Evolutionary conservation across 306 rosid species (phyloP).

Genomic region (Castanospermum australe): DNA sequence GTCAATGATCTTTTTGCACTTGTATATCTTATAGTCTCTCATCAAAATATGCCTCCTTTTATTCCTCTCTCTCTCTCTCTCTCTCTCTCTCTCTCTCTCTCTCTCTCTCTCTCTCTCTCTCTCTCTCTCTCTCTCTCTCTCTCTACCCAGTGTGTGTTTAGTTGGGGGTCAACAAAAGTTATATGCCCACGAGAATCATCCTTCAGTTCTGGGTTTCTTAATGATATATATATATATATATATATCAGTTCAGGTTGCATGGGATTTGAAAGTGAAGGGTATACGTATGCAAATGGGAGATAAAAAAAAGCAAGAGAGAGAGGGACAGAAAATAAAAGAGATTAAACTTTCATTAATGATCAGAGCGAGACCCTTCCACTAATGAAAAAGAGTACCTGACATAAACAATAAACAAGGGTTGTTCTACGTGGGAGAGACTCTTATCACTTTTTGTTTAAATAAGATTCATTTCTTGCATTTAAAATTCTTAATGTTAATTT

Average conservation of each 20-base stretch:
- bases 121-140: too few species aligned
- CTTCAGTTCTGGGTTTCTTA: not conserved
- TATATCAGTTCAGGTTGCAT: not conserved
- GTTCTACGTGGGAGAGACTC: not conserved
- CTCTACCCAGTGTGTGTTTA: not conserved
- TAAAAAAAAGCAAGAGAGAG: conserved; percentile 4
- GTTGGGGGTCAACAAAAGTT: conserved; percentile 36
- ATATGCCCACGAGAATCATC: conserved; percentile 25
- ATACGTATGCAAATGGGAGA: not conserved
- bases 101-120: too few species aligned
- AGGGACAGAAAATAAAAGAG: not conserved
- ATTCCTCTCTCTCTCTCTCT: not conserved
- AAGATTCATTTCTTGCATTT: not conserved
- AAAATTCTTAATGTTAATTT: not conserved
- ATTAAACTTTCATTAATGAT: conserved; percentile 27
- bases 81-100: too few species aligned
- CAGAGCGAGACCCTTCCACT: conserved; percentile 42
- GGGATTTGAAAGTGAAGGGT: not conserved
- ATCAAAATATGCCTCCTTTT: not conserved
- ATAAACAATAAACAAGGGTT: conserved; percentile 11
- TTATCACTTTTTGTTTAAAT: too few species aligned
- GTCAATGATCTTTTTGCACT: conserved; percentile 22
- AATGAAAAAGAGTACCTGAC: conserved; percentile 23
- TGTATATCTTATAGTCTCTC: not conserved
- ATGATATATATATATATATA: not conserved